Conservation (phyloP, 2,329 filamentous ascomycete genomes). For the Eutypella sp. region DNA sequence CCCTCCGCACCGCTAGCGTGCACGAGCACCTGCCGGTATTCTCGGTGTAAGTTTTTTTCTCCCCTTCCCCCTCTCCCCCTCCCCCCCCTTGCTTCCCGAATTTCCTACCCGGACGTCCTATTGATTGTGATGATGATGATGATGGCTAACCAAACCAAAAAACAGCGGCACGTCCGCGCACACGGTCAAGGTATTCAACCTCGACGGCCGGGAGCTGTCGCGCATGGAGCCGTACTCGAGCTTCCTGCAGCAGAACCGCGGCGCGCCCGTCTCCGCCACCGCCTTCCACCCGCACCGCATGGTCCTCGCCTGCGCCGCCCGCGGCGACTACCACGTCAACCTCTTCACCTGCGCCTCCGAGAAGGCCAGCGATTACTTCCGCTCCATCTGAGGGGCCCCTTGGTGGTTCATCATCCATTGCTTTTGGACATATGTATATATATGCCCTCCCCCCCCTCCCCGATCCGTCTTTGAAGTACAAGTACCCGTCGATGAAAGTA, state of each 20-base stretch:
- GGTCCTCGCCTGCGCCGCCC: slow-evolving; percentile 80
- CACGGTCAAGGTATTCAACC: slow-evolving; percentile 87
- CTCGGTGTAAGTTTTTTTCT: slow-evolving; percentile 63
- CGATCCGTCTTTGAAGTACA: too few species aligned
- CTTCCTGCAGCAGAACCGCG: slow-evolving; percentile 76
- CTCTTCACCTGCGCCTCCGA: slow-evolving; percentile 68
- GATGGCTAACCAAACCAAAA: slow-evolving; percentile 23
- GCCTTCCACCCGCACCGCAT: slow-evolving; percentile 95
- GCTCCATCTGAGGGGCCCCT: slow-evolving; percentile 12
- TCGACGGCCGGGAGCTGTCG: slow-evolving; percentile 73
- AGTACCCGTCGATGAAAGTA: too few species aligned
- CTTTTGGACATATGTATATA: too few species aligned
- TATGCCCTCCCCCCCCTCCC: too few species aligned
- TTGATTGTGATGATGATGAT: too few species aligned
- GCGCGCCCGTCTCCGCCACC: slow-evolving; percentile 78
- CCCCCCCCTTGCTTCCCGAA: background rate
- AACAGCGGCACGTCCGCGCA: slow-evolving; percentile 83
- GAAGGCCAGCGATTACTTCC: slow-evolving; percentile 23
- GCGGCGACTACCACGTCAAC: slow-evolving; percentile 87
- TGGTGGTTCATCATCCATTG: too few species aligned
- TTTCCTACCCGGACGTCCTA: background rate
- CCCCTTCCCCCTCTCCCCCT: background rate
- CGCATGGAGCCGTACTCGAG: slow-evolving; percentile 85
- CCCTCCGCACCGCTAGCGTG: slow-evolving; percentile 78
- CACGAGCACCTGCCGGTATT: slow-evolving; percentile 97